Percentiles rank a stretch among this genome's conserved stretches.
phyloP scores from a whole-genome alignment of 306 rosid species.

The Cucurbita pepo region DNA sequence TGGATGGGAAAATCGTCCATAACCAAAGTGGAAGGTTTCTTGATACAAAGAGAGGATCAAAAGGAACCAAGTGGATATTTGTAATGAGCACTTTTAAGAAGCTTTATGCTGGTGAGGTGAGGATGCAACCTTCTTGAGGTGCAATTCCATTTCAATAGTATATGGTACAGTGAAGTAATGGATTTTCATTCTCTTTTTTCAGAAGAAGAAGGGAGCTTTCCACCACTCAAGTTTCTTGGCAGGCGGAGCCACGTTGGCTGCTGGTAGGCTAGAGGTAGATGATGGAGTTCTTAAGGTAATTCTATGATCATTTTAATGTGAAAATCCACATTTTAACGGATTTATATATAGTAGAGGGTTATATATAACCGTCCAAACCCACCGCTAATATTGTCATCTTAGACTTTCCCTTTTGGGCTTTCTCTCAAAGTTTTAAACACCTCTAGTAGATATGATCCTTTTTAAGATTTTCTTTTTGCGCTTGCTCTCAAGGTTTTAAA shows the following conservation, averaged over 20 bases:
- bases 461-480: too few relatives aligned
- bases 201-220: constrained; percentile 81
- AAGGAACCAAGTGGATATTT: constrained; percentile 68
- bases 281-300: constrained; percentile 59
- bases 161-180: too few relatives aligned
- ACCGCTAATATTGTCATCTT: too few relatives aligned
- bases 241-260: constrained; percentile 81
- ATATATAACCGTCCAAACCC: too few relatives aligned
- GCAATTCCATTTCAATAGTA: neutral
- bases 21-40: constrained; percentile 46
- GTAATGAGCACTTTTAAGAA: constrained; percentile 84
- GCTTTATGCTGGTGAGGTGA: constrained; percentile 86
- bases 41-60: constrained; percentile 28
- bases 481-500: too few relatives aligned
- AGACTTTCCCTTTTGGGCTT: too few relatives aligned
- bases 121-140: neutral
- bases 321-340: too few relatives aligned
- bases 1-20: constrained; percentile 42
- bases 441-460: too few relatives aligned
- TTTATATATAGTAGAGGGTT: too few relatives aligned
- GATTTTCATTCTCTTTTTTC: neutral
- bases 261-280: constrained; percentile 71
- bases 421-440: too few relatives aligned
- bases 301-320: neutral
- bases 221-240: constrained; percentile 95